Conservation (phyloP, 2,329 filamentous ascomycete species). For the Colletotrichum chrysophilum region DNA sequence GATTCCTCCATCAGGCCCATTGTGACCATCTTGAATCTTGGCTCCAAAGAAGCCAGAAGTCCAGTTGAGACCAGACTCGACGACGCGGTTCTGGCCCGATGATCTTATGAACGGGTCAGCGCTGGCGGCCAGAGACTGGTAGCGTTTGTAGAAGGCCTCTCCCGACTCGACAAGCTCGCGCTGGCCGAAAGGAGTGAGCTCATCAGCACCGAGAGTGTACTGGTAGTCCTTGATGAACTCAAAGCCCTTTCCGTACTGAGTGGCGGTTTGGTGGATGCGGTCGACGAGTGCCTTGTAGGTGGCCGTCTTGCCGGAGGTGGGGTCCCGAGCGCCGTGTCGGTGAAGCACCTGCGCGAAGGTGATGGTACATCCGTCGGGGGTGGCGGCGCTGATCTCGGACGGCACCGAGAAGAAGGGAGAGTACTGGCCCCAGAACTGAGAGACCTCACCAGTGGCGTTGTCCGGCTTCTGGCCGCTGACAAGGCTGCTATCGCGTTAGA, state of each 20-base stretch:
- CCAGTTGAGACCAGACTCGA: conserved; percentile 78
- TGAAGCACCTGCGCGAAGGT: conserved; percentile 85
- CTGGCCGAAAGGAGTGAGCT: conserved; percentile 71
- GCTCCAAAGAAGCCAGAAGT: conserved; percentile 71
- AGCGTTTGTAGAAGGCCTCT: conserved; percentile 76
- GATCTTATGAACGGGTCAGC: conserved; percentile 74
- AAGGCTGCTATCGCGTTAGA: conserved; percentile 3
- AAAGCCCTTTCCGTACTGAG: conserved; percentile 66
- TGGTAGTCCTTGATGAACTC: conserved; percentile 75
- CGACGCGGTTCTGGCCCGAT: conserved; percentile 72
- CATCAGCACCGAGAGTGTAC: conserved; percentile 73
- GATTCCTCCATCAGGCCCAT: conserved; percentile 43
- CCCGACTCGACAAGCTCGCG: conserved; percentile 77
- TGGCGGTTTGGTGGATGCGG: conserved; percentile 60
- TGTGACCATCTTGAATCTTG: conserved; percentile 42
- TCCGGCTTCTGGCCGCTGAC: conserved; percentile 17
- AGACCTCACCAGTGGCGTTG: conserved; percentile 39
- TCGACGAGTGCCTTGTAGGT: conserved; percentile 68
- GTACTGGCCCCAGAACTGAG: conserved; percentile 85
- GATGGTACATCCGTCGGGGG: conserved; percentile 73
- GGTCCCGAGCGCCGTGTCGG: conserved; percentile 84
- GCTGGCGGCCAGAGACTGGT: conserved; percentile 63
- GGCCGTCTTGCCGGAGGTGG: conserved; percentile 71
- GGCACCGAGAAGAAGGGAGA: conserved; percentile 81
- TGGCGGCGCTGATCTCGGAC: conserved; percentile 63